These are phyloP conservation scores for Pestalotiopsis sp. DNA, from an alignment of 2,329 filamentous ascomycete genomes.

Conservation along the genomic window DNA sequence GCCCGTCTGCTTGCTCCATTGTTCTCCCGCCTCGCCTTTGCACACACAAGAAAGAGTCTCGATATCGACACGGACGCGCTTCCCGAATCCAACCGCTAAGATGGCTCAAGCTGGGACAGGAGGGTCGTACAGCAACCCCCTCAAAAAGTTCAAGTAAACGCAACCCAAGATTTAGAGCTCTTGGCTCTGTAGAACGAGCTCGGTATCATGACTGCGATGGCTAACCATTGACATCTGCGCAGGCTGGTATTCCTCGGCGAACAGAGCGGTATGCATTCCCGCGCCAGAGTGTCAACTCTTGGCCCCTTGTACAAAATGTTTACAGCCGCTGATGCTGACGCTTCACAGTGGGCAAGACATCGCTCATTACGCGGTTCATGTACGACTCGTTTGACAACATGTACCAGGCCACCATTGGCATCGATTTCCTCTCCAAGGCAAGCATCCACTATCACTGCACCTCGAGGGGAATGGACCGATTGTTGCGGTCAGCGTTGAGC, in stretches of 20 bases:
- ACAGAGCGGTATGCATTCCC: slow-evolving; percentile 82
- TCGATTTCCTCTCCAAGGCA: slow-evolving; percentile 98
- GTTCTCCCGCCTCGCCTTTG: neutral
- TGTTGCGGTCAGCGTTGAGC: neutral
- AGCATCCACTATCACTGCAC: slow-evolving; percentile 22
- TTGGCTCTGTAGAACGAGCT: neutral
- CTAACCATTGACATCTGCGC: slow-evolving; percentile 14
- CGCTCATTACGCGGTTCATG: slow-evolving; percentile 98
- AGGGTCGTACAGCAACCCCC: slow-evolving; percentile 94
- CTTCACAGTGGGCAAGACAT: slow-evolving; percentile 91
- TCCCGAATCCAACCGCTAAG: slow-evolving; percentile 35
- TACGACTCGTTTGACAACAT: slow-evolving; percentile 99
- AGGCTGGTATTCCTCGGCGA: slow-evolving; percentile 97
- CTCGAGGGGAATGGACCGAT: neutral
- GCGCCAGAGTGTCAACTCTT: neutral
- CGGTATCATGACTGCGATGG: neutral
- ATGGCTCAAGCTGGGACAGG: slow-evolving; percentile 78
- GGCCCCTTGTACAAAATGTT: neutral
- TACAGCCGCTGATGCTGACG: slow-evolving; percentile 12
- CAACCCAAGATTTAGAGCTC: slow-evolving; percentile 18
- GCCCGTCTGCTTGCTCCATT: neutral
- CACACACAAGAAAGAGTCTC: neutral
- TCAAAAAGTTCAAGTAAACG: slow-evolving; percentile 99
- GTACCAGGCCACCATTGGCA: slow-evolving; percentile 98
- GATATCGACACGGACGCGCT: neutral